Evolutionary conservation across 805 yeast species (phyloP).

Genomic region (Grigorovia humatica): DNA sequence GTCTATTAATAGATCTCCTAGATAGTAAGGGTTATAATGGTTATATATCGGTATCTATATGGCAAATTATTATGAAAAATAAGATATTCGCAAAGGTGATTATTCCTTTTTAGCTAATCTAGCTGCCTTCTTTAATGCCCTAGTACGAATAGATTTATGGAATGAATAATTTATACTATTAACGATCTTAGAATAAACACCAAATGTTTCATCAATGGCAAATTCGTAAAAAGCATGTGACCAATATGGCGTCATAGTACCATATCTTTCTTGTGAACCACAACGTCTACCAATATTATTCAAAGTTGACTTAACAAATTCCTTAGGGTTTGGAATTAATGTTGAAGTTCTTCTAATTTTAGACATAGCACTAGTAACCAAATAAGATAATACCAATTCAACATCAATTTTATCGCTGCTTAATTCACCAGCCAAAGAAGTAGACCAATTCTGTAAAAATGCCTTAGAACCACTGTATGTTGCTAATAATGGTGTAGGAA

Average conservation of each 20-base stretch:
- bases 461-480: slow-evolving; percentile 95
- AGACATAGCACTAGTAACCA: slow-evolving; percentile 93
- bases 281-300: slow-evolving; percentile 66
- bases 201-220: slow-evolving; percentile 65
- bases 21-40: too few relatives aligned
- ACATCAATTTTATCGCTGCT: slow-evolving; percentile 64
- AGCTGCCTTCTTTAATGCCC: slow-evolving; percentile 66
- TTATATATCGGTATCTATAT: background rate
- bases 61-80: background rate
- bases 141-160: slow-evolving; percentile 69
- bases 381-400: slow-evolving; percentile 72
- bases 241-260: slow-evolving; percentile 86
- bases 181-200: slow-evolving; percentile 66
- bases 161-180: slow-evolving; percentile 57
- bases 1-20: too few relatives aligned
- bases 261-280: slow-evolving; percentile 88
- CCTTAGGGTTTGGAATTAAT: slow-evolving; percentile 71
- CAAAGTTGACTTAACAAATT: slow-evolving; percentile 67
- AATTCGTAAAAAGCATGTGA: slow-evolving; percentile 89
- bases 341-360: slow-evolving; percentile 71
- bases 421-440: slow-evolving; percentile 81
- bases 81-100: too few relatives aligned
- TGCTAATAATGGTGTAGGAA: slow-evolving; percentile 87
- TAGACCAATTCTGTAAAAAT: slow-evolving; percentile 87
- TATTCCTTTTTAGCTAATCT: slow-evolving; percentile 23